Percentiles rank a stretch among this genome's conserved stretches.
Conservation (phyloP, 1,139 yeast species). For the Keqinozyma sinolaborantium region DNA sequence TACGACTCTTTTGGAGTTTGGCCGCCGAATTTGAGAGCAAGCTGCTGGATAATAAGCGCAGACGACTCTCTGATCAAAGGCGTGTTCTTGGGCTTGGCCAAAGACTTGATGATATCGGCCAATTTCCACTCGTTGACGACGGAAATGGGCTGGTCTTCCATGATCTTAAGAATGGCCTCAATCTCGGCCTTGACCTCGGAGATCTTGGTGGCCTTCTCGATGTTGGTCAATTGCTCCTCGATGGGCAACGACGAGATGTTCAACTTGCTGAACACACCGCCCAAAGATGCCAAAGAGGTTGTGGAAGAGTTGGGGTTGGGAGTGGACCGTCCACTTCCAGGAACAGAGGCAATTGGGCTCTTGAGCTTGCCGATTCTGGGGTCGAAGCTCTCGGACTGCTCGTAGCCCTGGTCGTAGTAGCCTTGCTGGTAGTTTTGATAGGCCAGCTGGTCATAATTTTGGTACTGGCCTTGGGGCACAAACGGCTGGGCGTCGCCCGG, state of each 20-base stretch:
- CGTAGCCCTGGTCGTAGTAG: constrained; percentile 5
- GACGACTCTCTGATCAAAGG: constrained; percentile 75
- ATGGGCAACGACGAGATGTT: constrained; percentile 61
- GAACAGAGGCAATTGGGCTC: constrained; percentile 33
- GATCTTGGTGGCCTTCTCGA: constrained; percentile 56
- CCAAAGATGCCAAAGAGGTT: constrained; percentile 69
- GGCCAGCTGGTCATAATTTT: constrained; percentile 1
- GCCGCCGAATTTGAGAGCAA: constrained; percentile 65
- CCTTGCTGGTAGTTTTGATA: constrained; percentile 3
- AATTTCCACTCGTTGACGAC: constrained; percentile 65
- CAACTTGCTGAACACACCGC: constrained; percentile 66
- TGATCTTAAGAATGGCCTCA: constrained; percentile 48
- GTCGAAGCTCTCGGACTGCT: constrained; percentile 7
- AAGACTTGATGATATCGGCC: constrained; percentile 56
- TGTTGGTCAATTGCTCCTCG: constrained; percentile 51
- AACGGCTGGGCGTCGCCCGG: constrained; percentile 1
- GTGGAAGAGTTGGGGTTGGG: constrained; percentile 47
- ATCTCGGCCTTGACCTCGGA: constrained; percentile 66
- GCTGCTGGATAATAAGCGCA: constrained; percentile 61
- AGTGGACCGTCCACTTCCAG: constrained; percentile 42
- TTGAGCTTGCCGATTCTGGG: constrained; percentile 5
- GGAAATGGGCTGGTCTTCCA: constrained; percentile 40
- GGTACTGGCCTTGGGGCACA: constrained; percentile 4
- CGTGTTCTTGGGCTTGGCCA: constrained; percentile 71
- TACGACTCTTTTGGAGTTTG: constrained; percentile 74